Percentiles rank a stretch among this genome's conserved stretches.
These are phyloP conservation scores for Chaetoceros muelleri DNA, from an alignment of 108 stramenopile genomes.

Conservation along the genomic window DNA sequence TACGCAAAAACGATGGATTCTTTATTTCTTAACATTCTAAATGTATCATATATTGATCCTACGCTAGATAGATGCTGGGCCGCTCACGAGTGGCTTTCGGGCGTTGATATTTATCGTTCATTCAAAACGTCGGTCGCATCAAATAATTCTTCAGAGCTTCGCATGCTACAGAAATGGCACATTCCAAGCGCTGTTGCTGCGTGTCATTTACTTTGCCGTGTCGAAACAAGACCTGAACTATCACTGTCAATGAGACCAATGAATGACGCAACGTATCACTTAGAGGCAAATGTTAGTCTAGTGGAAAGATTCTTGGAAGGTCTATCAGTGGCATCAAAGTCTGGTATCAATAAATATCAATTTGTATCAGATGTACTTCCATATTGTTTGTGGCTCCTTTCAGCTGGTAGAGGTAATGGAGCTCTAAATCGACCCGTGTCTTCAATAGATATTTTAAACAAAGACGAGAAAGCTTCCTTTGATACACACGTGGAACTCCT, in stretches of 20 bases:
- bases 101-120: constrained; percentile 33
- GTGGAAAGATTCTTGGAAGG: constrained; percentile 61
- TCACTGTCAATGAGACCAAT: constrained; percentile 48
- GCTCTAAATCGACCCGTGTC: constrained; percentile 49
- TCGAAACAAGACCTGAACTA: constrained; percentile 59
- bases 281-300: constrained; percentile 47
- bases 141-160: constrained; percentile 34
- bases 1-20: constrained; percentile 52
- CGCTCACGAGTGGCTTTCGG: constrained; percentile 59
- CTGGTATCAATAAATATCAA: constrained; percentile 19
- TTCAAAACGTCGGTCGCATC: constrained; percentile 22
- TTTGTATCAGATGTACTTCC: constrained; percentile 55
- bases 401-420: constrained; percentile 43
- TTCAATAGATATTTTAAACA: constrained; percentile 50
- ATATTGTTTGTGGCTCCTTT: constrained; percentile 54
- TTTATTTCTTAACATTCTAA: constrained; percentile 54
- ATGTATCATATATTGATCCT: constrained; percentile 70
- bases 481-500: constrained; percentile 45
- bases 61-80: constrained; percentile 59
- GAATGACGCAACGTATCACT: constrained; percentile 38
- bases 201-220: constrained; percentile 66
- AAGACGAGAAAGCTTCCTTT: constrained; percentile 43
- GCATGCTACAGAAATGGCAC: constrained; percentile 30
- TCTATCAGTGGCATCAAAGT: constrained; percentile 24
- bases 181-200: constrained; percentile 59